Evolutionary conservation across 305 asterid genomes (phyloP), one percentile per base, ranked within the genome.

Genomic region (Solanum hybrid): DNA sequence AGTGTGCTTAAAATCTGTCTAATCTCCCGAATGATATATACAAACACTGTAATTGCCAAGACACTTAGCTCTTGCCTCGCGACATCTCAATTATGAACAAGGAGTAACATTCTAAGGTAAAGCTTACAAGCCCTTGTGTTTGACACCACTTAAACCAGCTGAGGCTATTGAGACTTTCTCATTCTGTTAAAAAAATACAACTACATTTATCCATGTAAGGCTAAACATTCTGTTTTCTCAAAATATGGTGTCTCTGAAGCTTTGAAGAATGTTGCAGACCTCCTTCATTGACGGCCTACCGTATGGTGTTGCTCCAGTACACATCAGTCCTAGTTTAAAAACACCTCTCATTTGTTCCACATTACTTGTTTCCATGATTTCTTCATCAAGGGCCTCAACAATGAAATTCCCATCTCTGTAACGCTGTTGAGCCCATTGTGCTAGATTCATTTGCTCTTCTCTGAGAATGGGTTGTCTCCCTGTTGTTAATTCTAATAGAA

Each of bases 281-380:
- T 89, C 87, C 86, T 78, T 89, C 87, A 89, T 89, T 26, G 87
- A 85, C 37, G 91, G 91, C 81, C 87, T 86, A 35, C 60, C 3
- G 2, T 56, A 86, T 32, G 91, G 89, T 14, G 81, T 24, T 27
- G 24, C 29, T 36, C 4, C 38, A 19, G 91, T 89, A 34, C 91
- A 89, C 71, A 86, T 29, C 9, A 89, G 26, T 35, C 91, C 91
- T 51, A 89, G 45, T 78, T 45, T 86, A 24, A 86, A 89, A 86
- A 86, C 87, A 29, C 73, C 11, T 32, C 22, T 31, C 31, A 60
- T 86, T 64, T 86, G 45, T 17, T 89, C 81, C 73, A 86, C 11
- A 86, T 73, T 45, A 76, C 51, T 17, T 86, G 87, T 51, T 76
- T 89, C 91, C 78, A 56, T 89, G 64, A 89, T 86, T 86, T 76